Conservation (phyloP, 23 red algal genomes). For the Agarophyton chilense region DNA sequence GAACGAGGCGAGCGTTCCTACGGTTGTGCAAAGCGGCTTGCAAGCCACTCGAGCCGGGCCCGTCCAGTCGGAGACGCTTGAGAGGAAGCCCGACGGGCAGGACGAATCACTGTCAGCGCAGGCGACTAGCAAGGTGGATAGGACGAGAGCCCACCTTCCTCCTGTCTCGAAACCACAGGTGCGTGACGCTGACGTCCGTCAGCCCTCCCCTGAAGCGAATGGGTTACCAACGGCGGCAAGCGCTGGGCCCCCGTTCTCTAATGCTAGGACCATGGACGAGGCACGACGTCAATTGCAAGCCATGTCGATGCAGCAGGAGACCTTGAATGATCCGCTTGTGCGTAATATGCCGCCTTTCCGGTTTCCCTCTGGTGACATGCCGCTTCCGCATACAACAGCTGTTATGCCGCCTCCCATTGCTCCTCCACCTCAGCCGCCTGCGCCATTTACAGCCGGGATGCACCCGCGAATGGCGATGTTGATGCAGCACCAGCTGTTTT, state of each 20-base stretch:
- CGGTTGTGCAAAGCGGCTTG: neutral
- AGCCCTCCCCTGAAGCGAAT: neutral
- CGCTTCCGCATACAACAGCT: neutral
- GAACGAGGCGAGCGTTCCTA: neutral
- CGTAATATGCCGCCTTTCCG: constrained; percentile 1
- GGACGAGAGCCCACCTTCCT: neutral
- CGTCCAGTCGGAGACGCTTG: neutral
- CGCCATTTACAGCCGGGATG: constrained; percentile 17
- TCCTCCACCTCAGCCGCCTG: neutral
- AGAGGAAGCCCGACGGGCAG: neutral
- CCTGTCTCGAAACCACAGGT: neutral
- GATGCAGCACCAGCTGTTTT: constrained; percentile 53
- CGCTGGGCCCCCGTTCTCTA: neutral
- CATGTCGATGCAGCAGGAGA: neutral
- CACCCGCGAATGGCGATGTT: constrained; percentile 58
- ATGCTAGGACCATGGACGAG: neutral
- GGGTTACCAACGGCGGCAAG: neutral
- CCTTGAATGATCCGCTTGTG: constrained; percentile 12
- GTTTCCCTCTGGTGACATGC: constrained; percentile 6
- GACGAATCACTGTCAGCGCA: neutral
- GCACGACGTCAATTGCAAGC: neutral
- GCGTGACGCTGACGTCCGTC: neutral
- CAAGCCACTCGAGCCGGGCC: neutral
- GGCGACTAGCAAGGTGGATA: neutral
- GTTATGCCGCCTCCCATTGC: constrained; percentile 13